These are phyloP conservation scores for Chaetomium tenue DNA, from an alignment of 495 filamentous ascomycete genomes.

Conservation along the genomic window DNA sequence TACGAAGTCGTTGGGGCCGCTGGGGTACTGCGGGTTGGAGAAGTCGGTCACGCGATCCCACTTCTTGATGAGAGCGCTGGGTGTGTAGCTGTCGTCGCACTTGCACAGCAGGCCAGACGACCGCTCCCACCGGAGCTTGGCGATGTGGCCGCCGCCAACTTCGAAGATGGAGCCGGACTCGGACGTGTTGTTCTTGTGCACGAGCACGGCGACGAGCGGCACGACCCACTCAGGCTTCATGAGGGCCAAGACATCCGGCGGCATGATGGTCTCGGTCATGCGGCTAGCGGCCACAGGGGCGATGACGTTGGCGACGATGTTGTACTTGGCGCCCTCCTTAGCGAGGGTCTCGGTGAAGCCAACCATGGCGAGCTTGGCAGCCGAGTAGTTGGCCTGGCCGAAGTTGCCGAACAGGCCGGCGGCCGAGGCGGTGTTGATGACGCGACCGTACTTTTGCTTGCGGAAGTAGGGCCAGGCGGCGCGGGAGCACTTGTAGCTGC, in stretches of 20 bases:
- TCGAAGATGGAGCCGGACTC: slow-evolving; percentile 92
- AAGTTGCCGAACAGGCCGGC: slow-evolving; percentile 95
- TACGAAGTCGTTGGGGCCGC: slow-evolving; percentile 87
- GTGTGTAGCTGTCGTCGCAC: slow-evolving; percentile 83
- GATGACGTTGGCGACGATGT: slow-evolving; percentile 94
- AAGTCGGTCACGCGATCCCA: slow-evolving; percentile 90
- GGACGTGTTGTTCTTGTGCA: slow-evolving; percentile 79
- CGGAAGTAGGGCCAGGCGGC: slow-evolving; percentile 98
- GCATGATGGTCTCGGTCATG: slow-evolving; percentile 98
- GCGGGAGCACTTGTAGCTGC: slow-evolving; percentile 93
- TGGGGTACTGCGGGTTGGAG: slow-evolving; percentile 78
- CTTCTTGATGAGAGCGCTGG: slow-evolving; percentile 80
- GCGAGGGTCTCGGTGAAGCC: slow-evolving; percentile 98
- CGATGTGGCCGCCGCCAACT: slow-evolving; percentile 87
- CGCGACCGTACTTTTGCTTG: slow-evolving; percentile 94
- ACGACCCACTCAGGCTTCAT: slow-evolving; percentile 96
- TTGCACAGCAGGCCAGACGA: slow-evolving; percentile 88
- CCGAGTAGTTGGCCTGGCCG: slow-evolving; percentile 96
- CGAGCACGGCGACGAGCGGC: slow-evolving; percentile 84
- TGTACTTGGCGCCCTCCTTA: slow-evolving; percentile 97
- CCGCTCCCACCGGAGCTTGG: slow-evolving; percentile 95
- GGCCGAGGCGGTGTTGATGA: slow-evolving; percentile 95
- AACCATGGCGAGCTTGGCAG: slow-evolving; percentile 93
- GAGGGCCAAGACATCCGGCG: slow-evolving; percentile 82
- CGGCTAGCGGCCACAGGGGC: slow-evolving; percentile 93